phyloP scores from a whole-genome alignment of 2,329 filamentous ascomycete genomes.

The Fusarium humuli region DNA sequence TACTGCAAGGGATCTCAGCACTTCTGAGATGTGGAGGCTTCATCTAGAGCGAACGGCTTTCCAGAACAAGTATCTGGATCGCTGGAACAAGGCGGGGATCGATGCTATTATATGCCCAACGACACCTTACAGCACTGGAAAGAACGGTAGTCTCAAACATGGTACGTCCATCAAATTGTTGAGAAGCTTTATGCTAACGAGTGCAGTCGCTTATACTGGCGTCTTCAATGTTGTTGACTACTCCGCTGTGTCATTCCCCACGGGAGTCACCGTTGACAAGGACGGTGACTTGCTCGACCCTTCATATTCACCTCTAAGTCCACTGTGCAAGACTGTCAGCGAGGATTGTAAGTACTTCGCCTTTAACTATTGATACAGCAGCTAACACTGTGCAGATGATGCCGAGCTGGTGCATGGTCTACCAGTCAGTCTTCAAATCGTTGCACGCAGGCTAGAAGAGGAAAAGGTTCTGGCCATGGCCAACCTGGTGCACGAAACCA shows the following conservation, averaged over 20 bases:
- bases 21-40: slow-evolving; percentile 61
- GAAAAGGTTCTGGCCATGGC: slow-evolving; percentile 54
- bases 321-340: slow-evolving; percentile 54
- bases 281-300: slow-evolving; percentile 51
- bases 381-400: slow-evolving; percentile 50
- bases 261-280: slow-evolving; percentile 56
- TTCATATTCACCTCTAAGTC: slow-evolving; percentile 51
- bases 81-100: slow-evolving; percentile 61
- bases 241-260: slow-evolving; percentile 60
- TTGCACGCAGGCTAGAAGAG: slow-evolving; percentile 57
- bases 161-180: slow-evolving; percentile 46
- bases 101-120: slow-evolving; percentile 73
- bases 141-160: slow-evolving; percentile 58
- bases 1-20: slow-evolving; percentile 53
- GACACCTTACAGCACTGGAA: slow-evolving; percentile 57
- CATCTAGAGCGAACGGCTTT: slow-evolving; percentile 59
- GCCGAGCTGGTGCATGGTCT: slow-evolving; percentile 54
- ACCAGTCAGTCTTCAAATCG: slow-evolving; percentile 58
- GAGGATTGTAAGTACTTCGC: slow-evolving; percentile 56
- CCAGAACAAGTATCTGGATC: slow-evolving; percentile 60
- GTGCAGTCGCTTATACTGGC: slow-evolving; percentile 61
- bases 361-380: fast-evolving
- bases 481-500: slow-evolving; percentile 11
- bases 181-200: background rate
- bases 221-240: slow-evolving; percentile 64